Conservation (phyloP, 2,329 filamentous ascomycete genomes). For the Pseudopithomyces maydicus region DNA sequence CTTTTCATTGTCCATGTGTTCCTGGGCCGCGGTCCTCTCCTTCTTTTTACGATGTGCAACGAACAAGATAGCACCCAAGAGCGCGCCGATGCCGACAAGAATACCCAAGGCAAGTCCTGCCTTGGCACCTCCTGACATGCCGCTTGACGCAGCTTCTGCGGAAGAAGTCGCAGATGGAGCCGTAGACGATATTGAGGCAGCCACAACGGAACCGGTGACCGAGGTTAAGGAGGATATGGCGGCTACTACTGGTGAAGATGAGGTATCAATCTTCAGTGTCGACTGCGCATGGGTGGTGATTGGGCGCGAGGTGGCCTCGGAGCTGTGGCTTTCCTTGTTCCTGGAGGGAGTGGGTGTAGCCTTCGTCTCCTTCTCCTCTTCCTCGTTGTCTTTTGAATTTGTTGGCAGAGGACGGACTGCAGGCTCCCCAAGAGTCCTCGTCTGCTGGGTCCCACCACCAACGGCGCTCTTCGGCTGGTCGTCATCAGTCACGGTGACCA, state of each 20-base stretch:
- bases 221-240: slow-evolving; percentile 20
- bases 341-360: slow-evolving; percentile 21
- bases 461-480: slow-evolving; percentile 18
- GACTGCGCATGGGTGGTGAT: slow-evolving; percentile 17
- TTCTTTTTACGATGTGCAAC: slow-evolving; percentile 75
- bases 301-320: slow-evolving; percentile 15
- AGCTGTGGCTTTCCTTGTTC: slow-evolving; percentile 13
- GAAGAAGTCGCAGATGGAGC: slow-evolving; percentile 30
- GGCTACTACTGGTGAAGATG: slow-evolving; percentile 27
- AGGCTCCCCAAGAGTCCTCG: slow-evolving; percentile 19
- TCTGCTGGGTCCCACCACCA: slow-evolving; percentile 24
- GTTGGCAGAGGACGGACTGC: slow-evolving; percentile 14
- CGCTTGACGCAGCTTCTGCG: slow-evolving; percentile 29
- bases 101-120: slow-evolving; percentile 87
- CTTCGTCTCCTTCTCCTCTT: slow-evolving; percentile 1
- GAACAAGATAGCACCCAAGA: slow-evolving; percentile 73
- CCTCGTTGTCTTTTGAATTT: slow-evolving; percentile 5
- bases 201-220: slow-evolving; percentile 7
- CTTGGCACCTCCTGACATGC: slow-evolving; percentile 61
- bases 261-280: slow-evolving; percentile 34
- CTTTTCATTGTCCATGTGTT: slow-evolving; percentile 49
- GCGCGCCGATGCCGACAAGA: slow-evolving; percentile 68
- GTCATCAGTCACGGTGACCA: slow-evolving; percentile 25
- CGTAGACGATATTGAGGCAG: slow-evolving; percentile 11
- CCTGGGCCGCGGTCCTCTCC: slow-evolving; percentile 49